A percentile compares a stretch with the other conserved stretches of the same genome.
phyloP scores from a whole-genome alignment of 2,329 filamentous ascomycete species.

The Salinomyces thailandicus region DNA sequence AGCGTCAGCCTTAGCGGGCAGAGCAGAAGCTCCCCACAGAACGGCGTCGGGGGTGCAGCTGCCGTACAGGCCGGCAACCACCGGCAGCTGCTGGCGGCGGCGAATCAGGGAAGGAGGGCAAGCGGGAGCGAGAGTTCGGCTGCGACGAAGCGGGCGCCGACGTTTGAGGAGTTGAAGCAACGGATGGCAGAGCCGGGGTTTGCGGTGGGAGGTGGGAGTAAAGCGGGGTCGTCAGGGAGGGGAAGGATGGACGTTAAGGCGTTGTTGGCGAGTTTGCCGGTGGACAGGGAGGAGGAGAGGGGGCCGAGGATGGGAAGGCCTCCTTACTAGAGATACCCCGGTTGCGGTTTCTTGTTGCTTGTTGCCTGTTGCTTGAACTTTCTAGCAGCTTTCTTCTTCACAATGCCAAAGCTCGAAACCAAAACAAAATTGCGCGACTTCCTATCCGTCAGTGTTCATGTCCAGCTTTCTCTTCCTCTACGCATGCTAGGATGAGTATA shows the following conservation, averaged over 20 bases:
- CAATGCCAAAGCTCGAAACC: too few relatives aligned
- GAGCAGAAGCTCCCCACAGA: conserved; percentile 48
- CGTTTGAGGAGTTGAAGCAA: not conserved
- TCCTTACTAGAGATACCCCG: too few relatives aligned
- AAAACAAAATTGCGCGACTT: too few relatives aligned
- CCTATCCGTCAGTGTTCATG: too few relatives aligned
- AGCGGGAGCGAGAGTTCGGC: not conserved
- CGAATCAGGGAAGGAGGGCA: conserved; percentile 5
- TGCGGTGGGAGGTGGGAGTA: not conserved
- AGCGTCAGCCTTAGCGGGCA: conserved; percentile 61
- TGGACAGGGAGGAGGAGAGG: not conserved
- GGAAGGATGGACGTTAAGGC: not conserved
- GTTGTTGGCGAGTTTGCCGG: not conserved
- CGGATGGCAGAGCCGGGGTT: not conserved
- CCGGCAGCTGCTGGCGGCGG: conserved; percentile 14
- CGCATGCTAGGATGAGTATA: too few relatives aligned
- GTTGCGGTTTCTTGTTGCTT: too few relatives aligned
- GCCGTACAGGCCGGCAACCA: conserved; percentile 12
- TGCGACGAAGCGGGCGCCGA: not conserved
- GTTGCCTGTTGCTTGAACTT: too few relatives aligned
- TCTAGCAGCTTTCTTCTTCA: too few relatives aligned
- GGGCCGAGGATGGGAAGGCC: not conserved
- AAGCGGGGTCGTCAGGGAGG: too few relatives aligned
- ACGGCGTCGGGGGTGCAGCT: conserved; percentile 4
- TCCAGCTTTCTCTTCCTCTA: too few relatives aligned